Evolutionary conservation across 352 stramenopile genomes (phyloP), one percentile per base, ranked within the genome.

Genomic region (Thalassiosira exigua): DNA sequence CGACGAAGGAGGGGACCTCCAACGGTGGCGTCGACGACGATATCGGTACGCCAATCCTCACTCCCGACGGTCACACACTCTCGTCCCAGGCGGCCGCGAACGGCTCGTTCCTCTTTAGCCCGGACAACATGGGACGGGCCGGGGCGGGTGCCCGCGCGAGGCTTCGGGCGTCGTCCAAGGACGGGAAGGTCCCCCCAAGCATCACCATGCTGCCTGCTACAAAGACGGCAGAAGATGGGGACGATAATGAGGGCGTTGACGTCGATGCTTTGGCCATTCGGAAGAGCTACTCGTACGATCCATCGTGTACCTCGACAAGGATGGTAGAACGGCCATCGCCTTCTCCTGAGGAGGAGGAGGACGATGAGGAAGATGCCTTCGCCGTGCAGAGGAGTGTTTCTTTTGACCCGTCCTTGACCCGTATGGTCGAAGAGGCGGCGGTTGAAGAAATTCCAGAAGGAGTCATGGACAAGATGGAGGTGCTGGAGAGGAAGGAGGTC

Each of bases 121-220:
- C 69, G 27, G 44, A 79, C 54, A 83, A 83, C 32, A 83, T 83
- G 75, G 75, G 75, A 61, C 67, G 75, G 30, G 75, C 75, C 17
- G 61, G 58, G 41, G 67, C 75, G 26, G 62, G 11, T 9, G 75
- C 78, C 61, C 60, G 75, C n/a, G 75, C 67, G 0, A 68, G 68
- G 30, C 60, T 75, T 32, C 57, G 75, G 39, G 54, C 56, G 21
- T 42, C 39, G 0, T 14, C 56, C 29, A 83, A 78, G 57, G n/a
- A 72, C 33, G 58, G 67, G 17, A 53, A 59, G 36, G 48, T 32
- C 30, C 39, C 33, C 24, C 27, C 32, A 19, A 79, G 61, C 21
- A 70, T 79, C 30, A 83, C 68, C 9, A 75, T 83, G 68, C 62
- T 79, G 17, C 65, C 74, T 41, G 56, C 61, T 5, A 62, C 46